Base-by-base conservation (phyloP, 108 stramenopile species). In the Cyclotella atomus region DNA sequence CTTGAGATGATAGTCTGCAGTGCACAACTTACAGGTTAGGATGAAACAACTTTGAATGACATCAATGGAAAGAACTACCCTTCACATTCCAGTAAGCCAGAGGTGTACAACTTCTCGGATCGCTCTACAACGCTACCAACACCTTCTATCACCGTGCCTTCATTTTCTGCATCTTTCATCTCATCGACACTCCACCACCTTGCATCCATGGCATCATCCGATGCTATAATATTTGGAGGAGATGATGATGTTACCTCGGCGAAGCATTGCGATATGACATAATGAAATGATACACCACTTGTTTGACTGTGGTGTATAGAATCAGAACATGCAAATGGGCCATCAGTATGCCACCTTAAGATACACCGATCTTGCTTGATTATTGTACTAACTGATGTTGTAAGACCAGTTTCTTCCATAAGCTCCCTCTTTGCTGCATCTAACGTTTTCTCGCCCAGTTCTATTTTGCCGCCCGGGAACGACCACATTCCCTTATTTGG, bases 401-500 rank as follows among this genome's bases (percentile, higher is more conserved):
- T 20, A 34, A 89, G 72, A 0, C 85, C 57, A 6, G 85, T 86
- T 71, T 91, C 90, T 85, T 91, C 90, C 25, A 15, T 25, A 23
- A 91, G 61, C 59, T 91, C 90, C 35, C 88, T 65, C 52, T 63
- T 74, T 14, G 81, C 88, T 3, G 83, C 90, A 0, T 69, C 81
- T 24, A 88, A 45, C 30, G 83, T 83, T 16, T 57, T 17, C 76
- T 91, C 90, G 29, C 87, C 86, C n/a, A 27, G 50, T 44, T 89
- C 88, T 28, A 91, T 83, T 59, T 84, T 87, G 19, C 90, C 90
- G 2, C 90, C 90, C 4, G 90, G 86, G 8, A 91, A 63, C 10
- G 78, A 80, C 90, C 90, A 91, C 54, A 70, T 65, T 6, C 90
- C 90, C 52, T 83, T 82, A 49, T 85, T 87, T 21, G 90, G 90